These are phyloP conservation scores for Pichia nanzhaoensis DNA, from an alignment of 805 yeast genomes.

Conservation along the genomic window DNA sequence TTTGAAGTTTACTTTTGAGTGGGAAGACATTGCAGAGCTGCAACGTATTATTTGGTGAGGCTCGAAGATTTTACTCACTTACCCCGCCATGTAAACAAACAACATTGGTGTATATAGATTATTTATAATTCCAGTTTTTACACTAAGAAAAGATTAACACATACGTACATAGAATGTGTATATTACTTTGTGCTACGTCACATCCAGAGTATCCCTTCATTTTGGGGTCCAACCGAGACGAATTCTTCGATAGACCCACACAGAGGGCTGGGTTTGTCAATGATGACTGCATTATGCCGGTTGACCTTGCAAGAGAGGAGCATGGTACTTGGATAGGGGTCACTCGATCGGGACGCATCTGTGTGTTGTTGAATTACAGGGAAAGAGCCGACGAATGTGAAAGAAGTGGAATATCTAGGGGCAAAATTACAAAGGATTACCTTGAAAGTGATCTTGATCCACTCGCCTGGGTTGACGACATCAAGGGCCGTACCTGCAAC, in stretches of 20 bases:
- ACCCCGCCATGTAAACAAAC: too few relatives aligned
- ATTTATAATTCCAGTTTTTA: too few relatives aligned
- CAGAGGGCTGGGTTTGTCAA: conserved; percentile 39
- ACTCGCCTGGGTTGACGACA: conserved; percentile 39
- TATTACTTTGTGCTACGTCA: conserved; percentile 55
- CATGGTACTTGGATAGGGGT: conserved; percentile 94
- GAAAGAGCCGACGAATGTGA: conserved; percentile 32
- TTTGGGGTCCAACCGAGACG: conserved; percentile 81
- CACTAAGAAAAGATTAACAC: background rate
- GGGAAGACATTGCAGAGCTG: conserved; percentile 54
- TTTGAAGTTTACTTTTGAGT: conserved; percentile 52
- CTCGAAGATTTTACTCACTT: too few relatives aligned
- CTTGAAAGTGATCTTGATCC: conserved; percentile 30
- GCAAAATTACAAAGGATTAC: conserved; percentile 37
- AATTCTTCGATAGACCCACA: conserved; percentile 70
- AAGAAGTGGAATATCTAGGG: conserved; percentile 35
- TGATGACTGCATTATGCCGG: conserved; percentile 50
- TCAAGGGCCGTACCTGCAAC: conserved; percentile 24
- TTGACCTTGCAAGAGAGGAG: conserved; percentile 63
- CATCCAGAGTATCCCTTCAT: conserved; percentile 75
- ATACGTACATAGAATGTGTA: conserved; percentile 69
- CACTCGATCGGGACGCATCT: conserved; percentile 44
- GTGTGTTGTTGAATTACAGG: conserved; percentile 70
- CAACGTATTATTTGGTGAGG: conserved; percentile 87
- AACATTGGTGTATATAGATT: too few relatives aligned